Evolutionary conservation across 2,329 filamentous ascomycete species (phyloP).

Genomic region (Pseudogymnoascus sp.): DNA sequence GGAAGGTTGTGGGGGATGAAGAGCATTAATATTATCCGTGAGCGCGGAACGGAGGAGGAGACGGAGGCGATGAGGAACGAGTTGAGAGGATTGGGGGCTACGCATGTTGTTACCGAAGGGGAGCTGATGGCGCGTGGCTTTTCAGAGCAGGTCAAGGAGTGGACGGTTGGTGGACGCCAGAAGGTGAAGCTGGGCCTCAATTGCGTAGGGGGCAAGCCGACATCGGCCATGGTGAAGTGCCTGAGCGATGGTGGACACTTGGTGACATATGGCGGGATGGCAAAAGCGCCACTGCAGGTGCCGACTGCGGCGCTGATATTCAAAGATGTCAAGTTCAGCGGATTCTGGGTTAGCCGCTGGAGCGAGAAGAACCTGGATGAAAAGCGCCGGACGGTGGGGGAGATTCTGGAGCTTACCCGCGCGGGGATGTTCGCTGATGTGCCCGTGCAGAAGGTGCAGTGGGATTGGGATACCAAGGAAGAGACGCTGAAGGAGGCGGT

Average conservation of each 20-base stretch:
- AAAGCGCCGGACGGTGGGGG: constrained; percentile 75
- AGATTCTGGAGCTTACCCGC: constrained; percentile 71
- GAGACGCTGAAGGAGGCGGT: constrained; percentile 65
- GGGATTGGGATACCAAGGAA: constrained; percentile 75
- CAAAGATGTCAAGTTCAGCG: constrained; percentile 80
- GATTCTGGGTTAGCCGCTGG: constrained; percentile 95
- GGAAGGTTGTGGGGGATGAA: constrained; percentile 79
- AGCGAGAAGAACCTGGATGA: constrained; percentile 66
- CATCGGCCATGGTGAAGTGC: constrained; percentile 69
- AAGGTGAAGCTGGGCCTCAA: constrained; percentile 76
- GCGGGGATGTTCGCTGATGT: constrained; percentile 74
- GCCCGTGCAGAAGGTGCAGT: constrained; percentile 74
- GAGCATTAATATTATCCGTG: constrained; percentile 83
- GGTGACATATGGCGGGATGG: constrained; percentile 96
- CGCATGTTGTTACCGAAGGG: constrained; percentile 43
- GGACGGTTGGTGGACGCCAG: constrained; percentile 62
- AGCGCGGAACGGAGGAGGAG: constrained; percentile 57
- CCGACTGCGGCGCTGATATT: constrained; percentile 88
- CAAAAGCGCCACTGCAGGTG: constrained; percentile 73
- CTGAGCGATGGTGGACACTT: constrained; percentile 64
- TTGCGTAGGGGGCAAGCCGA: constrained; percentile 86
- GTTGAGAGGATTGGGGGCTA: constrained; percentile 51
- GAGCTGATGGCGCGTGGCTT: constrained; percentile 42
- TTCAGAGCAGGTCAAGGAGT: constrained; percentile 50
- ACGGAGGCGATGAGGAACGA: constrained; percentile 60